Conservation (phyloP, 768 basidiomycete species). For the Suillus sp. region DNA sequence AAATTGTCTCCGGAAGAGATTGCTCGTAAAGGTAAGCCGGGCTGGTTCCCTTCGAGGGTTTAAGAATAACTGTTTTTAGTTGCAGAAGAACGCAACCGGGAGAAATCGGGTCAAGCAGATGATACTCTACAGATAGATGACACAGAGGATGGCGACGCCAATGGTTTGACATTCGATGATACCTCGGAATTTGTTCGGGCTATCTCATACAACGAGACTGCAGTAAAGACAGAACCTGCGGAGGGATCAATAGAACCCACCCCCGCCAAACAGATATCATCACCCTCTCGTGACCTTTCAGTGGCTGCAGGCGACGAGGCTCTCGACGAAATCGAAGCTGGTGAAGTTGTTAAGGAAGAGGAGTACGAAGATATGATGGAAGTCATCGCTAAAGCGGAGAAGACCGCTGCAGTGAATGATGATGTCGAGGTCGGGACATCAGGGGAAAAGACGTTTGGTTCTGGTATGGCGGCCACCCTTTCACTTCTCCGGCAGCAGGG, state of each 20-base stretch:
- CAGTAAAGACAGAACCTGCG: slow-evolving; percentile 50
- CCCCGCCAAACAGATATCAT: slow-evolving; percentile 39
- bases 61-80: slow-evolving; percentile 44
- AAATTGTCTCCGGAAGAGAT: slow-evolving; percentile 83
- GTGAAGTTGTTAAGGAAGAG: slow-evolving; percentile 83
- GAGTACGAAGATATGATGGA: slow-evolving; percentile 77
- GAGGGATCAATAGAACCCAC: slow-evolving; percentile 34
- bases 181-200: slow-evolving; percentile 95
- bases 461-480: slow-evolving; percentile 88
- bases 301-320: slow-evolving; percentile 61
- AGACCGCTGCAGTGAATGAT: slow-evolving; percentile 34
- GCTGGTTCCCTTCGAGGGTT: not conserved
- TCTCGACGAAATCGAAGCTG: slow-evolving; percentile 78
- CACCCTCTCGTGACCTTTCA: slow-evolving; percentile 55
- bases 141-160: slow-evolving; percentile 35
- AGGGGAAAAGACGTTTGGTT: slow-evolving; percentile 74
- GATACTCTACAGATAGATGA: slow-evolving; percentile 51
- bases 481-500: slow-evolving; percentile 91
- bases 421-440: slow-evolving; percentile 59
- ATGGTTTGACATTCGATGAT: slow-evolving; percentile 87
- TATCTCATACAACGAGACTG: slow-evolving; percentile 66
- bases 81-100: slow-evolving; percentile 57
- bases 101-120: slow-evolving; percentile 44
- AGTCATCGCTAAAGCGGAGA: slow-evolving; percentile 62
- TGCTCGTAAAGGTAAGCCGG: slow-evolving; percentile 65